Evolutionary conservation across 2,329 filamentous ascomycete species (phyloP).

Genomic region (Ceratocystis harringtonii): DNA sequence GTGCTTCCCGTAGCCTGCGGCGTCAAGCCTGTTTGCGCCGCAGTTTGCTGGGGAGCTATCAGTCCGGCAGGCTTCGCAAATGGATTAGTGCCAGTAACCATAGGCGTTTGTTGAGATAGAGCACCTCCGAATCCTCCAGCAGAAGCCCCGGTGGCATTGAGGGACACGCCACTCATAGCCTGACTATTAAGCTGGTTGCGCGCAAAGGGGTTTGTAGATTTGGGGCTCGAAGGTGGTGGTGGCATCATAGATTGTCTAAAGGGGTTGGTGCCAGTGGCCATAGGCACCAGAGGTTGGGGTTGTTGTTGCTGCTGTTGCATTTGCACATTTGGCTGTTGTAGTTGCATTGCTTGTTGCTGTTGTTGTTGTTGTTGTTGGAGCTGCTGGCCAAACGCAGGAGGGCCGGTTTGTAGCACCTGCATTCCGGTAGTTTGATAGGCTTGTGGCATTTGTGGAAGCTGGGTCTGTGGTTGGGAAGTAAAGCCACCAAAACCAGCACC

Average conservation of each 20-base stretch:
- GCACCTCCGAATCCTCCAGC: constrained; percentile 8
- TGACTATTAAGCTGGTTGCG: constrained; percentile 29
- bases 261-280: constrained; percentile 52
- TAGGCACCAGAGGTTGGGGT: constrained; percentile 25
- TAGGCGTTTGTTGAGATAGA: constrained; percentile 31
- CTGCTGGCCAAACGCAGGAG: constrained; percentile 16
- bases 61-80: constrained; percentile 36
- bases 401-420: constrained; percentile 6
- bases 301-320: constrained; percentile 26
- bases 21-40: constrained; percentile 39
- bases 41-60: constrained; percentile 26
- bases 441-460: constrained; percentile 21
- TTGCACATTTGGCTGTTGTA: constrained; percentile 22
- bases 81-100: constrained; percentile 42
- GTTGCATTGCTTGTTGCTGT: constrained; percentile 21
- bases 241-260: constrained; percentile 80
- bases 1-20: constrained; percentile 76
- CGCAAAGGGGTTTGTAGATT: constrained; percentile 79
- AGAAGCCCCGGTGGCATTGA: constrained; percentile 3
- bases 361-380: constrained; percentile 25
- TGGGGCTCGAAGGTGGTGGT: constrained; percentile 36
- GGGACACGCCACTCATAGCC: constrained; percentile 17
- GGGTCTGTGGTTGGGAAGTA: constrained; percentile 22
- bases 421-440: constrained; percentile 22
- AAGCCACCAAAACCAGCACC: constrained; percentile 16